Base-by-base conservation (phyloP, 495 filamentous ascomycete species). In the Barbatosphaeria neglecta region DNA sequence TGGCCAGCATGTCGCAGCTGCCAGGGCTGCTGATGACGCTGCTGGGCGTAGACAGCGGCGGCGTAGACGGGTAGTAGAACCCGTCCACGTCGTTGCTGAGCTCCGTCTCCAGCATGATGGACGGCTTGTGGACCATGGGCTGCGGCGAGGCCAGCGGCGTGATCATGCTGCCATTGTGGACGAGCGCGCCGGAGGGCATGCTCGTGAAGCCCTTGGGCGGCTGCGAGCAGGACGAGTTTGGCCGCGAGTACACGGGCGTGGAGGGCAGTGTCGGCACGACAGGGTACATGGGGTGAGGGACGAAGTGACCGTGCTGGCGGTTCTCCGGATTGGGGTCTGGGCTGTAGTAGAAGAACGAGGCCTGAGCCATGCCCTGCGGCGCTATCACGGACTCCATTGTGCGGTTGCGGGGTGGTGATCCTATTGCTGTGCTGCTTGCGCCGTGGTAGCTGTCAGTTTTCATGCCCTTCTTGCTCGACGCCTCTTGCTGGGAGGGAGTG, bases 301-400 rank as follows among this genome's bases (percentile, higher is more conserved):
- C 77, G 73, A 88, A 95, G 60, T 87, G 84, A 24, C 84, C 82
- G 60, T 90, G 86, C 56, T 87, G 85, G 58, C 82, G 70, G 59
- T 75, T 78, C 62, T 94, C 84, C 39, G 77, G 70, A 59, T 75
- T 82, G 39, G 81, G 76, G 45, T 90, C 86, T 47, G 82, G 82
- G 52, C 78, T 83, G 68, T 95, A 97, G 74, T 90, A 95, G 78
- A 85, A 89, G 75, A 93, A 96, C 16, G 84, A 70, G 44, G 86
- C 74, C 59, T 87, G 86, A 38, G 80, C 84, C 73, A 84, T 83
- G 58, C 73, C 59, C 43, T 74, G 78, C 49, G 72, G 43, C 39
- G 64, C 60, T 64, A 70, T 68, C 42, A 57, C 69, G 58, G 56
- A 48, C 24, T 72, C 70, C 69, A 74, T 73, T 51, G 51, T 62